A percentile compares a stretch with the other conserved stretches of the same genome.
Evolutionary conservation across 1,139 yeast genomes (phyloP).

Genomic region (Meyerozyma elateridarum): DNA sequence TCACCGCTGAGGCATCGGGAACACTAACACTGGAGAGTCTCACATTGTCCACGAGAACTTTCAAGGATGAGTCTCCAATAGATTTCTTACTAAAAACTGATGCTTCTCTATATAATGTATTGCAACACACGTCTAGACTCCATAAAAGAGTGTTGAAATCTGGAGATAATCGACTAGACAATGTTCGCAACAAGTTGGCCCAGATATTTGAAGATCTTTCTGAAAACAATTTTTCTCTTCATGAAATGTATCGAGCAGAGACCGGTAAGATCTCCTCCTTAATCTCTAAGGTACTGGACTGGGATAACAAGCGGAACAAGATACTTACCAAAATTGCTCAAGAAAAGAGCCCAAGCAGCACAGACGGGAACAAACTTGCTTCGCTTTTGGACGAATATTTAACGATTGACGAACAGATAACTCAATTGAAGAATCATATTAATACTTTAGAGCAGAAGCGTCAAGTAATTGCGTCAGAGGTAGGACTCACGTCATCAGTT

Average conservation of each 20-base stretch:
- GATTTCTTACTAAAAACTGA: constrained; percentile 12
- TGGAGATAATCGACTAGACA: constrained; percentile 31
- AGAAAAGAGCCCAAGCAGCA: constrained; percentile 38
- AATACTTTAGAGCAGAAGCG: constrained; percentile 33
- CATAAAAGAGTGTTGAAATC: constrained; percentile 21
- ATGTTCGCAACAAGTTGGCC: constrained; percentile 24
- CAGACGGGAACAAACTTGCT: constrained; percentile 42
- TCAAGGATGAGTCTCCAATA: constrained; percentile 11
- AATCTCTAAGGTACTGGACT: constrained; percentile 31
- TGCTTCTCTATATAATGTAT: constrained; percentile 24
- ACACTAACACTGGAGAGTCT: constrained; percentile 1
- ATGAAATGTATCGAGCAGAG: constrained; percentile 46
- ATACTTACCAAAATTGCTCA: constrained; percentile 33
- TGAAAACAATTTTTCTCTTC: constrained; percentile 41
- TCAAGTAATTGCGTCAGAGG: constrained; percentile 34
- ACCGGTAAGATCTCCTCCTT: constrained; percentile 24
- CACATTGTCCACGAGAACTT: constrained; percentile 2
- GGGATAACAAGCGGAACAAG: constrained; percentile 40
- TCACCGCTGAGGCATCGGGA: not conserved
- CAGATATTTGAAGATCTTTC: constrained; percentile 32
- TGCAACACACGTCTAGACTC: constrained; percentile 18
- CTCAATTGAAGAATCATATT: constrained; percentile 35
- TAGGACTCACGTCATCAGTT: constrained; percentile 48
- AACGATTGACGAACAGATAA: constrained; percentile 39
- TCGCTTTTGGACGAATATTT: constrained; percentile 31